A percentile compares a stretch with the other conserved stretches of the same genome.
These are phyloP conservation scores for Pichia exigua DNA, from an alignment of 805 yeast species.

Conservation along the genomic window DNA sequence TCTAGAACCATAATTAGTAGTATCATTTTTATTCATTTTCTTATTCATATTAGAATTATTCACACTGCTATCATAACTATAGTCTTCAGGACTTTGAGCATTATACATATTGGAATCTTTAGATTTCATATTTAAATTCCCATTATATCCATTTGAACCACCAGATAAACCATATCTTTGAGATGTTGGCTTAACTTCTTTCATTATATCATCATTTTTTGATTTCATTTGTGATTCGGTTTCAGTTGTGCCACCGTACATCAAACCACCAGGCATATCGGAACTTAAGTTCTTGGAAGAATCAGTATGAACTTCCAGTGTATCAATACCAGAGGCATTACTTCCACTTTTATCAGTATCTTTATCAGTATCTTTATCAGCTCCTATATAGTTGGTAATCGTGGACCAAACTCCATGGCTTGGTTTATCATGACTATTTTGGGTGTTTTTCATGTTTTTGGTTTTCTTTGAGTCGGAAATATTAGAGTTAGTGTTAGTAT, in stretches of 20 bases:
- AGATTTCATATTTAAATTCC: background rate
- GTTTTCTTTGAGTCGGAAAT: background rate
- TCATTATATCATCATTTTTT: background rate
- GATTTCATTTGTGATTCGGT: too few relatives aligned
- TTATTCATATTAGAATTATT: background rate
- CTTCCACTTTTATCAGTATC: too few relatives aligned
- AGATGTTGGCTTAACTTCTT: background rate
- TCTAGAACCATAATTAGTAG: background rate
- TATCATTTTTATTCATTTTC: too few relatives aligned
- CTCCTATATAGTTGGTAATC: slow-evolving; percentile 8
- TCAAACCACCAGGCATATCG: background rate
- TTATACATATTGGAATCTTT: background rate
- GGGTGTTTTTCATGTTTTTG: background rate
- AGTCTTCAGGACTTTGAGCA: background rate
- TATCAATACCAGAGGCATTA: too few relatives aligned
- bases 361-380: background rate
- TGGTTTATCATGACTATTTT: background rate
- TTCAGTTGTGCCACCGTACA: background rate
- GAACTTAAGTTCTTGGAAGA: background rate
- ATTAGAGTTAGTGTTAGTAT: too few relatives aligned
- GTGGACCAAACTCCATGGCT: slow-evolving; percentile 2
- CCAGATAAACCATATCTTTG: background rate
- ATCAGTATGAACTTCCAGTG: background rate
- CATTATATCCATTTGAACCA: background rate
- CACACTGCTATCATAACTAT: too few relatives aligned